Conservation (phyloP, 2,329 filamentous ascomycete species). For the Talaromyces piceae region DNA sequence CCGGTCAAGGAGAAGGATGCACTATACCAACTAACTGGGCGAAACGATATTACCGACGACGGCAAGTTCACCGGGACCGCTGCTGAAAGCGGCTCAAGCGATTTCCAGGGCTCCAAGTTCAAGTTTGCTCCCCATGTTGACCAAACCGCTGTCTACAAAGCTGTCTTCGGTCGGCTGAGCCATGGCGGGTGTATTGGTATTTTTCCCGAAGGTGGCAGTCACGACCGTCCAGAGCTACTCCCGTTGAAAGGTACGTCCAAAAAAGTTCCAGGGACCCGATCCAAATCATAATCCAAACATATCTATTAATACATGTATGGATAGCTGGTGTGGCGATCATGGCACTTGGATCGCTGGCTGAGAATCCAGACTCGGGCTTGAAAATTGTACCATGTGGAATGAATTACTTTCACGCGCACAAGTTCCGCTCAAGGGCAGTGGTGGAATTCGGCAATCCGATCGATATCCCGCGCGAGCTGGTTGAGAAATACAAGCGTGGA, state of each 20-base stretch:
- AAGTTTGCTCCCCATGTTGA: constrained; percentile 90
- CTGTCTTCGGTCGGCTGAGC: constrained; percentile 77
- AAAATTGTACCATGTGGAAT: constrained; percentile 96
- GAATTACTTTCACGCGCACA: constrained; percentile 99
- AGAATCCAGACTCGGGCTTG: constrained; percentile 76
- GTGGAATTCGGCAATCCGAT: constrained; percentile 91
- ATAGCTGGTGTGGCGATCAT: constrained; percentile 91
- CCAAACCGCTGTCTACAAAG: constrained; percentile 87
- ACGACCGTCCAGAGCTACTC: constrained; percentile 84
- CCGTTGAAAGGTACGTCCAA: constrained; percentile 62
- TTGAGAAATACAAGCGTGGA: constrained; percentile 76
- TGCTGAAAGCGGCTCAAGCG: constrained; percentile 45
- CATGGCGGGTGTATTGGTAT: constrained; percentile 87
- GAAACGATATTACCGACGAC: constrained; percentile 61
- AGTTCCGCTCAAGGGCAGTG: constrained; percentile 91
- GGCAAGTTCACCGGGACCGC: constrained; percentile 53
- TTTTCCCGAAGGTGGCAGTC: constrained; percentile 93
- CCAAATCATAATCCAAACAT: not conserved
- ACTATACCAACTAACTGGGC: constrained; percentile 72
- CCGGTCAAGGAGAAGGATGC: constrained; percentile 72
- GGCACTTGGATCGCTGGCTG: constrained; percentile 82
- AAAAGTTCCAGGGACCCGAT: too few relatives aligned
- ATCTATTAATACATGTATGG: not conserved
- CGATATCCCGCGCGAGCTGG: constrained; percentile 72
- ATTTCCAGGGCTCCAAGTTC: constrained; percentile 71